phyloP scores from a whole-genome alignment of 1,284 basidiomycete genomes.

The Boletus sp. region DNA sequence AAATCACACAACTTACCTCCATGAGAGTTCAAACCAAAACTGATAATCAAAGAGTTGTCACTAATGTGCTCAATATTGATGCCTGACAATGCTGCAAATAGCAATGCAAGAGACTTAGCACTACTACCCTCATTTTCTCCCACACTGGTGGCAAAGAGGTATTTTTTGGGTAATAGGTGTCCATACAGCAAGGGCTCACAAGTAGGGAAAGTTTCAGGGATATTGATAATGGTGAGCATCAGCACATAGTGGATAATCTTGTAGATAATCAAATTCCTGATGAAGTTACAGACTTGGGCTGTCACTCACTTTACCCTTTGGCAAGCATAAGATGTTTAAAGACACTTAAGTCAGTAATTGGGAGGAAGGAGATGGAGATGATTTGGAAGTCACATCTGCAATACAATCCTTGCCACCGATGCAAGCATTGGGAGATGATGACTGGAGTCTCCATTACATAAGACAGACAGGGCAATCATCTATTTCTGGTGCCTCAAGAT shows the following conservation, averaged over 20 bases:
- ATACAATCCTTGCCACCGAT: conserved; percentile 63
- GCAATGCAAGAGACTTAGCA: conserved; percentile 29
- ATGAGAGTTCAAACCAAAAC: conserved; percentile 38
- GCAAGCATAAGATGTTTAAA: conserved; percentile 36
- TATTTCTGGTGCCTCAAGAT: conserved; percentile 47
- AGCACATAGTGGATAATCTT: conserved; percentile 38
- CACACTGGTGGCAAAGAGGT: conserved; percentile 20
- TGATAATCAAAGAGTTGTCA: conserved; percentile 36
- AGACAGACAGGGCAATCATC: conserved; percentile 85
- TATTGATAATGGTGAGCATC: conserved; percentile 32
- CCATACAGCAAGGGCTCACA: conserved; percentile 33
- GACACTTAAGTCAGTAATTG: conserved; percentile 38
- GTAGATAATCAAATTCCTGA: conserved; percentile 34
- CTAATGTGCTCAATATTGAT: conserved; percentile 33
- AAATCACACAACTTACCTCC: conserved; percentile 25
- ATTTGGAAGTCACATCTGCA: conserved; percentile 33
- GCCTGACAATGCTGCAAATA: conserved; percentile 30
- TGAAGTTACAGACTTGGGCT: conserved; percentile 39
- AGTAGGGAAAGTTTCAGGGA: conserved; percentile 29
- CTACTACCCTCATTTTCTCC: conserved; percentile 16
- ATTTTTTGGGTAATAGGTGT: conserved; percentile 29
- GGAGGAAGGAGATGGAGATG: conserved; percentile 40
- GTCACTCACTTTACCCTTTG: conserved; percentile 26
- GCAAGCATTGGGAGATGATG: conserved; percentile 79
- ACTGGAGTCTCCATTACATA: conserved; percentile 67